phyloP scores from a whole-genome alignment of 106 monocot genomes.

The Posidonia australis region DNA sequence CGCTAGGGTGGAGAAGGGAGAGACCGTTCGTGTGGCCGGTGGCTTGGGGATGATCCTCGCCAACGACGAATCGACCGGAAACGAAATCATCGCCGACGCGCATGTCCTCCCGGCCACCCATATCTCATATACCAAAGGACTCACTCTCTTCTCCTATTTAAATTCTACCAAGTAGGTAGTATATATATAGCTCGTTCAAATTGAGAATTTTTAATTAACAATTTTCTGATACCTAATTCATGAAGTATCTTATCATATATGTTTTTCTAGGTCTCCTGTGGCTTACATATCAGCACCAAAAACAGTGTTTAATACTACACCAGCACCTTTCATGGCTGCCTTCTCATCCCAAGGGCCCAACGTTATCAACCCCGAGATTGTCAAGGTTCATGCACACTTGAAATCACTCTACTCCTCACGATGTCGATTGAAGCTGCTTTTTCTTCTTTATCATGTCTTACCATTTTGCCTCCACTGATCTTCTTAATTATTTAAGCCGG shows the following conservation, averaged over 20 bases:
- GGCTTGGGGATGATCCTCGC: constrained; percentile 23
- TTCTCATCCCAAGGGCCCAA: constrained; percentile 28
- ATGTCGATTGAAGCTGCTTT: no score
- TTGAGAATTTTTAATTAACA: no score
- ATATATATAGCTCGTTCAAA: no score
- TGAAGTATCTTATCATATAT: background rate
- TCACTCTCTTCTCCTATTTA: constrained; percentile 12
- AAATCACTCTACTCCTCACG: no score
- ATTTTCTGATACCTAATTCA: no score
- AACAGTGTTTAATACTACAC: constrained; percentile 13
- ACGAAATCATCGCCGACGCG: constrained; percentile 15
- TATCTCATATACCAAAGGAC: constrained; percentile 10
- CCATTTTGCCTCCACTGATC: no score
- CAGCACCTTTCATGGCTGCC: constrained; percentile 24
- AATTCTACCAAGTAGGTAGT: constrained; percentile 17
- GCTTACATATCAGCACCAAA: constrained; percentile 2
- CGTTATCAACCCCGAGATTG: constrained; percentile 13
- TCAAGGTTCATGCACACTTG: constrained; percentile 8
- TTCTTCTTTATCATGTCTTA: no score
- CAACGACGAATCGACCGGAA: background rate
- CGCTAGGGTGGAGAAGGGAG: constrained; percentile 23
- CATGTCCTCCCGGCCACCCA: constrained; percentile 24
- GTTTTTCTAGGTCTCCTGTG: constrained; percentile 9
- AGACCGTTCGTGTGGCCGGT: constrained; percentile 11
- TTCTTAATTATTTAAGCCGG: constrained; percentile 29